Base-by-base conservation (phyloP, 495 filamentous ascomycete genomes). In the Podospora tetraspora region DNA sequence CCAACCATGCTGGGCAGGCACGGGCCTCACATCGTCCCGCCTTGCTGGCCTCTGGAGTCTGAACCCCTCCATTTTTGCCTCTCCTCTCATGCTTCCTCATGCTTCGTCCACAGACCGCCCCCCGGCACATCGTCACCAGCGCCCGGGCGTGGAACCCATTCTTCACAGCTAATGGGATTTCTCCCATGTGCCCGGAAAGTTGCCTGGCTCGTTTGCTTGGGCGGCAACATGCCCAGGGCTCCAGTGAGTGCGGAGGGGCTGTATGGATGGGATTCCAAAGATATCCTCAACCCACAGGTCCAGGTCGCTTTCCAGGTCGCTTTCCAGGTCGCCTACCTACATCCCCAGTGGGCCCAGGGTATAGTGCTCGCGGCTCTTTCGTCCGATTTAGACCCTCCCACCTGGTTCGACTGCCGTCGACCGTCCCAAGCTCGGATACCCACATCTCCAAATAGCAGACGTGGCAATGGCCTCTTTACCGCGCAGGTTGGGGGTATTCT, bases 1-100 rank as follows among this genome's bases (percentile, higher is more conserved):
- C 37, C 58, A 59, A 24, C 57, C 32, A 57, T 60, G 34, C 66
- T 68, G 59, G 52, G 66, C 66, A 66, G 65, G 65, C 65, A 66
- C 65, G 65, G 22, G 57, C 24, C 65, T 32, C 65, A 61, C 58
- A 13, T 43, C 5, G 34, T 43, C 34, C 34, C 34, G 34, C 34
- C 3, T 16, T 43, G 34, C 19, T 43, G 34, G 13, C 34, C 34
- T 43, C 34, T 43, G 12, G 13, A 16, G 34, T 43, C 34, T 4
- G 34, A 43, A 43, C 34, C 34, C 34, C 34, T 43, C 34, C 34
- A 43, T 43, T 43, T 43, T 43, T 43, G 34, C 34, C 34, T 21
- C 63, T 34, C 52, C 7, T 13, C 23, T 43, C 30, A 13, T 37
- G 32, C 43, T 52, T 52, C 43, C 23, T 43, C 30, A 13, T 37